Conservation (phyloP, 108 stramenopile species). For the Cyclotella atomus region DNA sequence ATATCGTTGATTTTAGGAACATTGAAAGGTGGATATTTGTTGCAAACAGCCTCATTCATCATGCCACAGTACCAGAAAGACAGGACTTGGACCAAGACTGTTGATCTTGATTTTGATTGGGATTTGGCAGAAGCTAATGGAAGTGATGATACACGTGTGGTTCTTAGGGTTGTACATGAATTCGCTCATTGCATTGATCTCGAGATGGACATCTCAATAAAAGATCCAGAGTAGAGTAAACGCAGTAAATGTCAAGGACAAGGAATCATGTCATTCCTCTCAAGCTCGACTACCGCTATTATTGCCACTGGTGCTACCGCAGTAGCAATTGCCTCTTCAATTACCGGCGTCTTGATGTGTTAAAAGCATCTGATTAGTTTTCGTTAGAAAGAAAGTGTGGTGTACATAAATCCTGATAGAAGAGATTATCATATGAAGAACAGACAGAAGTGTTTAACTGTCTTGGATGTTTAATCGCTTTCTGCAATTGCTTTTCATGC, state of each 20-base stretch:
- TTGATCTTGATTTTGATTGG: slow-evolving; percentile 37
- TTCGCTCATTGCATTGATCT: slow-evolving; percentile 23
- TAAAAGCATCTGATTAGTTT: too few species aligned
- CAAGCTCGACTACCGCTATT: not conserved
- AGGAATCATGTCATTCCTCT: not conserved
- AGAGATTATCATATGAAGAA: too few species aligned
- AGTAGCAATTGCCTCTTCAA: not conserved
- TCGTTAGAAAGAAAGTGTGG: too few species aligned
- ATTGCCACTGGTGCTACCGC: not conserved
- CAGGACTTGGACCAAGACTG: slow-evolving; percentile 14
- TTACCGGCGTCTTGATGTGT: too few species aligned
- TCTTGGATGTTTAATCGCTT: too few species aligned
- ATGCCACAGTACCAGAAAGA: slow-evolving; percentile 12
- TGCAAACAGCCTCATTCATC: slow-evolving; percentile 24
- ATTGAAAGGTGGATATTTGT: slow-evolving; percentile 29
- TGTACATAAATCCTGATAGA: too few species aligned
- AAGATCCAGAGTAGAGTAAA: not conserved
- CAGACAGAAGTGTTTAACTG: too few species aligned
- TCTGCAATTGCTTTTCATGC: too few species aligned
- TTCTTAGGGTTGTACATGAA: slow-evolving; percentile 40
- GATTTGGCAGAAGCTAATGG: slow-evolving; percentile 23
- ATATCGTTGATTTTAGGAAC: slow-evolving; percentile 17
- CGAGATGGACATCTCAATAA: slow-evolving; percentile 25
- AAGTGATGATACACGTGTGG: slow-evolving; percentile 16
- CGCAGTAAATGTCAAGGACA: not conserved